These are phyloP conservation scores for Apiospora kogelbergensis DNA, from an alignment of 2,329 filamentous ascomycete genomes.

Conservation along the genomic window DNA sequence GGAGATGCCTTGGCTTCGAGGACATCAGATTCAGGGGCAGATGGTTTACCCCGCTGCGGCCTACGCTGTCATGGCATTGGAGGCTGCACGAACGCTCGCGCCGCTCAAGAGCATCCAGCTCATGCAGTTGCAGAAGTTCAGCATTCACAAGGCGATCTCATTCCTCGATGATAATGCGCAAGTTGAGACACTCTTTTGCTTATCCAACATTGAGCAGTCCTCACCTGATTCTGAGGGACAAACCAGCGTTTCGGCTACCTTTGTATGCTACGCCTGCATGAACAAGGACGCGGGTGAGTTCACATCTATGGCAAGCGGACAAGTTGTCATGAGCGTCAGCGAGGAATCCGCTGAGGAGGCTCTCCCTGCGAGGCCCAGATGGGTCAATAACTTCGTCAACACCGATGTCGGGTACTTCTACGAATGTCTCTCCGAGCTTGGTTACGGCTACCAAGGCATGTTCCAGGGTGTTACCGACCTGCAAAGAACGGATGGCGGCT, in stretches of 20 bases:
- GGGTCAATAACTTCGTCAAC: not conserved
- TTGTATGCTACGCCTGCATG: slow-evolving; percentile 11
- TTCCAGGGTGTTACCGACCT: slow-evolving; percentile 9
- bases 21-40: slow-evolving; percentile 42
- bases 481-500: not conserved
- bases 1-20: slow-evolving; percentile 37
- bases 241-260: slow-evolving; percentile 7
- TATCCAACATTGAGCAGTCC: slow-evolving; percentile 6
- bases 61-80: slow-evolving; percentile 27
- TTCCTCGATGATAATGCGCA: slow-evolving; percentile 14
- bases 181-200: slow-evolving; percentile 16
- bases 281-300: slow-evolving; percentile 13
- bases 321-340: not conserved
- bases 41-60: slow-evolving; percentile 40
- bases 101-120: slow-evolving; percentile 4
- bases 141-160: slow-evolving; percentile 9
- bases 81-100: not conserved
- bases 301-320: slow-evolving; percentile 12
- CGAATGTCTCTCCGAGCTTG: not conserved
- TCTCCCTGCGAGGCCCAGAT: not conserved
- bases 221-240: not conserved
- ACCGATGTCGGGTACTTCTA: slow-evolving; percentile 7
- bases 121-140: slow-evolving; percentile 13
- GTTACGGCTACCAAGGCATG: slow-evolving; percentile 6
- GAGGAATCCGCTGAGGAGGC: not conserved